Evolutionary conservation across 768 basidiomycete genomes (phyloP), one percentile per base, ranked within the genome.

Genomic region (Phaeotremella fagi): DNA sequence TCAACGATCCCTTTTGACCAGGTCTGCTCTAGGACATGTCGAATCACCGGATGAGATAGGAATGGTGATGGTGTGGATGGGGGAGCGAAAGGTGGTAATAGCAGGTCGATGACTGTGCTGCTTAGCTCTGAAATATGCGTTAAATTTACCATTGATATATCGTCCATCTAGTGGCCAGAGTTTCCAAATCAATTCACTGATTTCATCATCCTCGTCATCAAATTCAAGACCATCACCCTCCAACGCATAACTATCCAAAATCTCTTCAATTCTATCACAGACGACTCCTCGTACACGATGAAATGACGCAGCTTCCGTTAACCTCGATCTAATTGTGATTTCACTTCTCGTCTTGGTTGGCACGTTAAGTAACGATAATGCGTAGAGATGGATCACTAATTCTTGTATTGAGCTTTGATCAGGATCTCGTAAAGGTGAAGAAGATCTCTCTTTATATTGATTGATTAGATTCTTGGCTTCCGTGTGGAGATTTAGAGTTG

Each of bases 1-100:
- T 50, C 58, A 16, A 38, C 11, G n/a, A n/a, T n/a, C n/a, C n/a
- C n/a, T n/a, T n/a, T n/a, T 3, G 28, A 18, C 54, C 55, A 60
- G 1, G 59, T 44, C 11, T 29, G 28, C 6, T 57, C 45, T 1
- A 61, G 16, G 25, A 57, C 26, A 28, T 57, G 48, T 6, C 52
- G 50, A 5, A 61, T 45, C 9, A 53, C 23, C 3, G 60, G 60
- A 49, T 61, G 55, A 2, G 55, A 48, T 26, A 56, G 36, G 48
- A 57, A 54, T 1, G 60, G 51, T 42, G 60, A 61, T 18, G 55
- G 47, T 3, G 27, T n/a, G 4, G 41, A 26, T 12, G 20, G n/a
- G 9, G 18, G n/a, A 23, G 28, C 22, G 26, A 37, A 60, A 5
- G 59, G 54, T 20, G 54, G 59, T 22, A 61, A 31, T 18, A 61